Conservation (phyloP, 164 flowering plant genomes). For the Chloranthus sessilifolius region DNA sequence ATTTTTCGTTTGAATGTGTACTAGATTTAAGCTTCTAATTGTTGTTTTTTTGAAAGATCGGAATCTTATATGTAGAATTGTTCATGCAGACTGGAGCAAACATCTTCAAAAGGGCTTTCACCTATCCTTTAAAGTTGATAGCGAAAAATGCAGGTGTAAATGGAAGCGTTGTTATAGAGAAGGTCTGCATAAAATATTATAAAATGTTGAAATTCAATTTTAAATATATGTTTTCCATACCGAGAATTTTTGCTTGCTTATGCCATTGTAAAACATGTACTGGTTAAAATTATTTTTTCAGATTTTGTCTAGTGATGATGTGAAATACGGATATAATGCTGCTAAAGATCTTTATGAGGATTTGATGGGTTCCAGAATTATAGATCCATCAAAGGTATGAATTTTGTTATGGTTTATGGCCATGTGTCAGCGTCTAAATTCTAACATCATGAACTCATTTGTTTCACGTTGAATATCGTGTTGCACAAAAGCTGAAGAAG, state of each 20-base stretch:
- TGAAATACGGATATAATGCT: slow-evolving; percentile 72
- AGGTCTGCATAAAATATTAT: slow-evolving; percentile 32
- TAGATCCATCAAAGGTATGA: slow-evolving; percentile 91
- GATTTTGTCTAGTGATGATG: slow-evolving; percentile 51
- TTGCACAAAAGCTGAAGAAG: too few relatives aligned
- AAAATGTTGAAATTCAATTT: neutral
- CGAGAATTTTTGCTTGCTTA: too few relatives aligned
- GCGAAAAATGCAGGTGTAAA: slow-evolving; percentile 84
- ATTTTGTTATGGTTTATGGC: too few relatives aligned
- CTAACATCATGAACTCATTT: too few relatives aligned
- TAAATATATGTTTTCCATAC: neutral
- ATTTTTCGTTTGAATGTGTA: too few relatives aligned
- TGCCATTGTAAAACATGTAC: too few relatives aligned
- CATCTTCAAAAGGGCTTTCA: slow-evolving; percentile 67
- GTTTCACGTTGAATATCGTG: too few relatives aligned
- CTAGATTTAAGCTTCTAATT: too few relatives aligned
- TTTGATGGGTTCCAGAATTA: slow-evolving; percentile 68
- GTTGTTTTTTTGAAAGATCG: too few relatives aligned
- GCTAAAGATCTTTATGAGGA: slow-evolving; percentile 69
- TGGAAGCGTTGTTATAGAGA: slow-evolving; percentile 60
- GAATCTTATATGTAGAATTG: neutral
- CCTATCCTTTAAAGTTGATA: slow-evolving; percentile 62
- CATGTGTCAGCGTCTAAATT: too few relatives aligned
- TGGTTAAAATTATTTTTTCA: slow-evolving; percentile 28
- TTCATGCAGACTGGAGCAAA: slow-evolving; percentile 81